phyloP scores from a whole-genome alignment of 805 yeast species.

The Saccharomyces paradoxus region DNA sequence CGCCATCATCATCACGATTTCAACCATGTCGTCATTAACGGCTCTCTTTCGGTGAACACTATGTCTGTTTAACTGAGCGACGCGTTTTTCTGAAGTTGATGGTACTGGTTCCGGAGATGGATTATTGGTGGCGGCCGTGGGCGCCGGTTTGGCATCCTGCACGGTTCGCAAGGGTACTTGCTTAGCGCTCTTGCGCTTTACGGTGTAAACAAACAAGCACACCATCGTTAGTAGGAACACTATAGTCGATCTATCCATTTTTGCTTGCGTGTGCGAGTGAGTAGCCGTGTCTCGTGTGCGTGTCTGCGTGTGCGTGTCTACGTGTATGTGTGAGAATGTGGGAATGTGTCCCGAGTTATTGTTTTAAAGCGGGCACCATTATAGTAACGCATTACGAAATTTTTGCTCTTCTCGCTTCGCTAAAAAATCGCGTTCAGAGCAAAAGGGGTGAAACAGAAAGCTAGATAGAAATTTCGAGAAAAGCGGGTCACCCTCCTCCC shows the following conservation, averaged over 20 bases:
- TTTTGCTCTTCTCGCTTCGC: background rate
- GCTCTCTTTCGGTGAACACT: constrained; percentile 32
- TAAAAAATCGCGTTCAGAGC: background rate
- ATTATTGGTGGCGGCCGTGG: background rate
- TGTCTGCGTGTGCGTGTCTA: too few relatives aligned
- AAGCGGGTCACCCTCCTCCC: background rate
- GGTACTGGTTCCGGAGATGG: constrained; percentile 7
- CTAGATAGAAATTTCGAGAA: background rate
- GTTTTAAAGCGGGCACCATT: background rate
- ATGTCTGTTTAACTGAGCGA: constrained; percentile 2
- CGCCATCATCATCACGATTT: constrained; percentile 74
- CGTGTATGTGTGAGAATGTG: background rate
- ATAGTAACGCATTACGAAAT: background rate
- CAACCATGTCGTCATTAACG: constrained; percentile 69
- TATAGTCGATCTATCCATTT: background rate
- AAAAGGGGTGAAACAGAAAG: background rate
- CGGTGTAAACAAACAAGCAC: background rate
- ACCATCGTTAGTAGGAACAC: background rate
- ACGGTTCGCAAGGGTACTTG: background rate
- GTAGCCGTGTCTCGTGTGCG: background rate
- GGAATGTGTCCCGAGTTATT: background rate
- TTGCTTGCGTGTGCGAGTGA: background rate
- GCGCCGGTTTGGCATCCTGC: background rate
- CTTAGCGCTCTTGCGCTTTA: background rate
- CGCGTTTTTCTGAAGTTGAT: constrained; percentile 3